Evolutionary conservation across 352 stramenopile genomes (phyloP).

Genomic region (Globisporangium spinosum): DNA sequence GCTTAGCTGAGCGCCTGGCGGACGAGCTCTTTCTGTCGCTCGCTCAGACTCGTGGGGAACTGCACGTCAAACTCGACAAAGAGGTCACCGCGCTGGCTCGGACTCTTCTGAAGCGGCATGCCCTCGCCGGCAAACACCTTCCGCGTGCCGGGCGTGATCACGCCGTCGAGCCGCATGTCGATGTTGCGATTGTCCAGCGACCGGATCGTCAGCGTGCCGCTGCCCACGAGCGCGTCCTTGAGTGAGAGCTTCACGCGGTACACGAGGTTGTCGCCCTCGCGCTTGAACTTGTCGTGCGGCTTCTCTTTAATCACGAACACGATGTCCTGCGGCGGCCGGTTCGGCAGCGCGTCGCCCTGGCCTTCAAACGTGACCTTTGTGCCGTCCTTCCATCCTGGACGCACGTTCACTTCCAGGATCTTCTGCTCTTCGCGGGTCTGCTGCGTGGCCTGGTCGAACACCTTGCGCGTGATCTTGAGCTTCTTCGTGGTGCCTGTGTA

Average conservation of each 20-base stretch:
- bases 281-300: conserved; percentile 89
- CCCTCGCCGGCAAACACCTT: conserved; percentile 93
- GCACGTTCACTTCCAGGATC: conserved; percentile 94
- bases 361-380: conserved; percentile 96
- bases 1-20: conserved; percentile 62
- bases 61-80: conserved; percentile 97
- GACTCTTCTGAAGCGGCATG: conserved; percentile 91
- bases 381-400: conserved; percentile 95
- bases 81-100: conserved; percentile 87
- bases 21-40: conserved; percentile 66
- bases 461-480: conserved; percentile 95
- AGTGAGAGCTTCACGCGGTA: conserved; percentile 94
- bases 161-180: conserved; percentile 82
- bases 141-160: conserved; percentile 91
- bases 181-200: conserved; percentile 93
- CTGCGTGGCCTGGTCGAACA: conserved; percentile 66
- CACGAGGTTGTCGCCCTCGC: conserved; percentile 93
- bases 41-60: conserved; percentile 91
- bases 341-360: conserved; percentile 85
- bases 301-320: conserved; percentile 94
- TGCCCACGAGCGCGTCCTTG: conserved; percentile 92
- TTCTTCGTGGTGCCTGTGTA: conserved; percentile 85
- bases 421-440: conserved; percentile 93
- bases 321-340: conserved; percentile 92
- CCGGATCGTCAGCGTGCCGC: conserved; percentile 88